A percentile compares a stretch with the other conserved stretches of the same genome.
These are phyloP conservation scores for Candida methanosorbosa DNA, from an alignment of 805 yeast species.

Conservation along the genomic window DNA sequence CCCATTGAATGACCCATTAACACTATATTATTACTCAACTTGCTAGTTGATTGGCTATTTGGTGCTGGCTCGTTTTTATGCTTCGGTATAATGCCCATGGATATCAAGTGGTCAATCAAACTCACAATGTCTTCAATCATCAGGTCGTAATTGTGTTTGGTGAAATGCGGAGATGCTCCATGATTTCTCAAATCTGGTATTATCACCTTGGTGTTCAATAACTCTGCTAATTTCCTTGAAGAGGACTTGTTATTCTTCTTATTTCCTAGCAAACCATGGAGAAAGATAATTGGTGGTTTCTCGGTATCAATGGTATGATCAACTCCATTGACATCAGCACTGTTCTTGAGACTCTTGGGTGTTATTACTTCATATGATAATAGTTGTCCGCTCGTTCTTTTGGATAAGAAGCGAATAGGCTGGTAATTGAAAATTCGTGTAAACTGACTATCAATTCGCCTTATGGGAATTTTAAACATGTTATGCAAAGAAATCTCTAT, in stretches of 20 bases:
- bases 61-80: no score
- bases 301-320: no score
- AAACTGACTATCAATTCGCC: no score
- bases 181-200: conserved; percentile 81
- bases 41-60: no score
- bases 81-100: conserved; percentile 16
- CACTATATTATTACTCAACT: conserved; percentile 39
- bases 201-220: conserved; percentile 46
- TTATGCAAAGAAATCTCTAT: no score
- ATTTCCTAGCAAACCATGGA: conserved; percentile 88
- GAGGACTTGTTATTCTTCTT: conserved; percentile 70
- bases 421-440: no score
- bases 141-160: conserved; percentile 60
- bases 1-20: conserved; percentile 83
- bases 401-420: no score
- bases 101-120: conserved; percentile 37
- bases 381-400: no score
- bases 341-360: no score
- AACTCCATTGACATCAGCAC: neutral
- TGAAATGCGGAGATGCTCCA: conserved; percentile 81
- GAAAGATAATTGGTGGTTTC: conserved; percentile 60
- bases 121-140: conserved; percentile 75
- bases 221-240: conserved; percentile 41
- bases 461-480: no score
- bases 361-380: no score